These are phyloP conservation scores for Colletotrichum orchidophilum DNA, from an alignment of 2,329 filamentous ascomycete species.

Conservation along the genomic window DNA sequence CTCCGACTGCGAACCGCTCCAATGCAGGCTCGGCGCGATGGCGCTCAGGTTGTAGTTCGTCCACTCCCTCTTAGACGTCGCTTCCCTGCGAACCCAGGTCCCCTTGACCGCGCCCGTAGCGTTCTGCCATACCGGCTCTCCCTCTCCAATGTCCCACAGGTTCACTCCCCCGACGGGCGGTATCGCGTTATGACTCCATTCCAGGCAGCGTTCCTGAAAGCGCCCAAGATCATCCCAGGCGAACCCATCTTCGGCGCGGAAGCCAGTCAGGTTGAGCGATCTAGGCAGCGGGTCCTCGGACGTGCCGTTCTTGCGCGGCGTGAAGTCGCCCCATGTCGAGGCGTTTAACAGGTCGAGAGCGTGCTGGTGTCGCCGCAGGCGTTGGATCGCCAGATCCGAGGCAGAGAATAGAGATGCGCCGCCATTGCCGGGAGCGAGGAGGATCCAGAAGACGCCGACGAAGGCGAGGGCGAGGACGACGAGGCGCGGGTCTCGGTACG, in stretches of 20 bases:
- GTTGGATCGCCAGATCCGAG: constrained; percentile 41
- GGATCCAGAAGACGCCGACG: constrained; percentile 55
- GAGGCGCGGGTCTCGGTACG: constrained; percentile 42
- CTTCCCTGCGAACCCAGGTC: constrained; percentile 73
- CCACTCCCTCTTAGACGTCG: constrained; percentile 55
- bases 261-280: constrained; percentile 79
- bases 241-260: constrained; percentile 77
- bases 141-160: constrained; percentile 49
- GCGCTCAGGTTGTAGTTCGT: constrained; percentile 70
- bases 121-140: constrained; percentile 74
- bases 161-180: constrained; percentile 51
- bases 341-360: constrained; percentile 64
- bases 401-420: constrained; percentile 49
- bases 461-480: constrained; percentile 51
- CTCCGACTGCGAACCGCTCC: constrained; percentile 64
- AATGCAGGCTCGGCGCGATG: constrained; percentile 72
- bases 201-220: constrained; percentile 72
- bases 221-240: constrained; percentile 78
- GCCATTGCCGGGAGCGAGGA: constrained; percentile 41
- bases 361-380: constrained; percentile 61
- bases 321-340: constrained; percentile 69
- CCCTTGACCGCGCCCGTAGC: constrained; percentile 80
- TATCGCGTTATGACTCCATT: constrained; percentile 66
- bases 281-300: constrained; percentile 38
- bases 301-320: constrained; percentile 46